Conservation (phyloP, 2,329 filamentous ascomycete species). For the Fusarium nanum region DNA sequence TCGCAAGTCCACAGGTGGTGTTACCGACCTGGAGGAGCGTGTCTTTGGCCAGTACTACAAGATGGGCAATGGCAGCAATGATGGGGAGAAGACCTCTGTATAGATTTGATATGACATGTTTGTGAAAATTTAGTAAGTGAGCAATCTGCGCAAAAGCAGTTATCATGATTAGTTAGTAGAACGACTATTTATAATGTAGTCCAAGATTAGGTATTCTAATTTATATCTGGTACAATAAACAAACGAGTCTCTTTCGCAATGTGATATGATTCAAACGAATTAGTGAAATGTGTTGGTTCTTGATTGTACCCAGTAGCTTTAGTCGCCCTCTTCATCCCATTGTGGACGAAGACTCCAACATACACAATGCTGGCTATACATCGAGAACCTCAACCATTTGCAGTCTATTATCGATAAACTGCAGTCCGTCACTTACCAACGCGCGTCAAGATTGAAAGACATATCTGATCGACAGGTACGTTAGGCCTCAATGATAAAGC, state of each 20-base stretch:
- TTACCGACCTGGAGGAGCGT: constrained; percentile 49
- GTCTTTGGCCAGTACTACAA: constrained; percentile 50
- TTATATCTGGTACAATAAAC: background rate
- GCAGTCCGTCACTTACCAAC: too few relatives aligned
- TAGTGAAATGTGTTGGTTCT: too few relatives aligned
- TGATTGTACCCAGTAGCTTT: too few relatives aligned
- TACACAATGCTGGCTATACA: too few relatives aligned
- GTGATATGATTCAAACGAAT: too few relatives aligned
- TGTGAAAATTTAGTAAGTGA: background rate
- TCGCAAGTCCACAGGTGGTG: constrained; percentile 35
- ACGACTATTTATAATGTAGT: background rate
- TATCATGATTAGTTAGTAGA: background rate
- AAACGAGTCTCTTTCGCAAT: background rate
- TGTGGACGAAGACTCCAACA: too few relatives aligned
- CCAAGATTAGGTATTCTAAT: background rate
- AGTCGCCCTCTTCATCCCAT: too few relatives aligned
- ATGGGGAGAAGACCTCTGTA: constrained; percentile 23
- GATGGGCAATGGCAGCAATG: constrained; percentile 32
- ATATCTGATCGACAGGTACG: background rate
- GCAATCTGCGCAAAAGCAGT: background rate
- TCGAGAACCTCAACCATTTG: too few relatives aligned
- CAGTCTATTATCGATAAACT: too few relatives aligned
- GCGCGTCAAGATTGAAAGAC: background rate
- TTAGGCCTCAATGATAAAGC: background rate
- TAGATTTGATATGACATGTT: background rate